Evolutionary conservation across 352 stramenopile genomes (phyloP).

Genomic region (Albugo laibachii): DNA sequence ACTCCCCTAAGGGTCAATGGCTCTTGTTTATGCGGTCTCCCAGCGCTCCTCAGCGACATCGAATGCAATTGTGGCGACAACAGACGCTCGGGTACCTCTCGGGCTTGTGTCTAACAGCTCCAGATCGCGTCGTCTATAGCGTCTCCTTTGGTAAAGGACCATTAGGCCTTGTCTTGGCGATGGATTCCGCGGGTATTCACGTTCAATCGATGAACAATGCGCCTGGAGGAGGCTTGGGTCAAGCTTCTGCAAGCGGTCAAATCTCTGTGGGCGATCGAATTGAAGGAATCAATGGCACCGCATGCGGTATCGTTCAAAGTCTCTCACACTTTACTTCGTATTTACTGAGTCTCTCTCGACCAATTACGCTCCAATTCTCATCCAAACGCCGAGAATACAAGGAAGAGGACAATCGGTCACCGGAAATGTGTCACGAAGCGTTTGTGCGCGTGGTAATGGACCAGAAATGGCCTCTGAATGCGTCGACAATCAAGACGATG

Average conservation of each 20-base stretch:
- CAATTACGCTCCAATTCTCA: slow-evolving; percentile 44
- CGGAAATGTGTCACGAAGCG: neutral
- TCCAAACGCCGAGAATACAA: slow-evolving; percentile 7
- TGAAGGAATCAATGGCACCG: slow-evolving; percentile 43
- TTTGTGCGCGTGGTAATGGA: neutral
- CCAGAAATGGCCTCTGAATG: slow-evolving; percentile 1
- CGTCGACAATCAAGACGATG: slow-evolving; percentile 7
- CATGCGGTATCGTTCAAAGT: slow-evolving; percentile 38
- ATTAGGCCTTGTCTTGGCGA: slow-evolving; percentile 45
- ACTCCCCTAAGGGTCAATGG: no score
- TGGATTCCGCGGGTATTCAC: slow-evolving; percentile 40
- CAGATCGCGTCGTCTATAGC: slow-evolving; percentile 9
- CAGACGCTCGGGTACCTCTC: slow-evolving; percentile 1
- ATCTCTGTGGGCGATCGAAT: slow-evolving; percentile 53
- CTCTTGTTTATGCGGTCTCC: no score
- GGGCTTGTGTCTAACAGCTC: no score
- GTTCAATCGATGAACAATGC: slow-evolving; percentile 70
- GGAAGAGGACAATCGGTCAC: neutral
- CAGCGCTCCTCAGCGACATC: neutral
- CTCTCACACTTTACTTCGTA: slow-evolving; percentile 65
- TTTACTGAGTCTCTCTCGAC: slow-evolving; percentile 39
- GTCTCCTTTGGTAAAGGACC: slow-evolving; percentile 53
- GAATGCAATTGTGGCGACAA: neutral
- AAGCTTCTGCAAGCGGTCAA: slow-evolving; percentile 40
- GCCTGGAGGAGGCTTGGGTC: slow-evolving; percentile 30